Evolutionary conservation across 345 rosid genomes (phyloP).

Genomic region (Xanthoceras sorbifolium): DNA sequence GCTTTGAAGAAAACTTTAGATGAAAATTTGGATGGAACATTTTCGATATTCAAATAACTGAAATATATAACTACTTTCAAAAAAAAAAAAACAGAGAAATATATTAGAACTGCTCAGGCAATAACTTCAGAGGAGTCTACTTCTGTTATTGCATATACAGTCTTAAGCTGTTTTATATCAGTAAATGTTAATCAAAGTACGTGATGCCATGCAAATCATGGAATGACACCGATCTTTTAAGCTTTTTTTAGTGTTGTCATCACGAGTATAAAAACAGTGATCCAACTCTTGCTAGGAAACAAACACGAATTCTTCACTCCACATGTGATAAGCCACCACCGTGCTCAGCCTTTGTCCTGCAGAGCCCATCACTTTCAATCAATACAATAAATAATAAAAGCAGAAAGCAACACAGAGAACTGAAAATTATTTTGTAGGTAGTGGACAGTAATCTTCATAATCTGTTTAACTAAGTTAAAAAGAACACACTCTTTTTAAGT

Average conservation of each 20-base stretch:
- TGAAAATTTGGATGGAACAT: no score
- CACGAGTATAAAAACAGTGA: not conserved
- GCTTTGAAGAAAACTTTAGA: no score
- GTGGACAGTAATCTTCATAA: not conserved
- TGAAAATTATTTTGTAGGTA: not conserved
- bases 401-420: not conserved
- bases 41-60: no score
- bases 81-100: not conserved
- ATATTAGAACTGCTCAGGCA: not conserved
- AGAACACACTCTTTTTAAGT: not conserved
- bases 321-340: slow-evolving; percentile 66
- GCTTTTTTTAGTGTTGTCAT: not conserved
- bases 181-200: not conserved
- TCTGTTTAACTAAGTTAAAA: not conserved
- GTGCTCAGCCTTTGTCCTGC: slow-evolving; percentile 69
- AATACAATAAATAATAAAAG: not conserved
- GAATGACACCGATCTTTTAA: not conserved
- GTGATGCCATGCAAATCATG: not conserved
- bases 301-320: slow-evolving; percentile 43
- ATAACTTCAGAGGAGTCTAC: not conserved
- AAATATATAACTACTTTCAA: no score
- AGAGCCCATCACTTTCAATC: slow-evolving; percentile 15
- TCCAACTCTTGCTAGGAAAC: not conserved
- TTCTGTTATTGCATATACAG: slow-evolving; percentile 2
- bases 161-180: not conserved